phyloP scores from a whole-genome alignment of 1,284 basidiomycete species.

The Pyrrhoderma noxium region DNA sequence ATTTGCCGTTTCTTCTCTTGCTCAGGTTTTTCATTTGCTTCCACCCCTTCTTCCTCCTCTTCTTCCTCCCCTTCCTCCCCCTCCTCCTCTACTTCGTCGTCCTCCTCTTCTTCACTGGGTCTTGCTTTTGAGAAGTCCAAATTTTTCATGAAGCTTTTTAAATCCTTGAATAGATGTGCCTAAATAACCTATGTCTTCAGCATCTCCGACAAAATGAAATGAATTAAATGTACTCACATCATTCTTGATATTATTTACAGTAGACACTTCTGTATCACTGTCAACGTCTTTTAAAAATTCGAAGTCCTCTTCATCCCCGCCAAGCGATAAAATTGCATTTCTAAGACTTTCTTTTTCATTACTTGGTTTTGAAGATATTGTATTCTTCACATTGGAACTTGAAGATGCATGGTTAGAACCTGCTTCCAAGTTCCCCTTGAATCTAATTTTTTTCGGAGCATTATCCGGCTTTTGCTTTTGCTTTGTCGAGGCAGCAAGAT shows the following conservation, averaged over 20 bases:
- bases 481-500: slow-evolving; percentile 1
- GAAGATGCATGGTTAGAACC: no score
- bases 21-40: slow-evolving; percentile 20
- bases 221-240: slow-evolving; percentile 22
- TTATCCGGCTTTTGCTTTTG: not conserved
- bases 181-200: slow-evolving; percentile 19
- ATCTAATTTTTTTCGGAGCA: not conserved
- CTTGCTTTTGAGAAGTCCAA: slow-evolving; percentile 37
- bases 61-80: slow-evolving; percentile 25
- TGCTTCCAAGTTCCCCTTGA: not conserved
- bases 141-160: slow-evolving; percentile 52
- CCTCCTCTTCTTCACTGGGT: slow-evolving; percentile 21
- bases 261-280: slow-evolving; percentile 30
- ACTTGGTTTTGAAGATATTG: slow-evolving; percentile 1
- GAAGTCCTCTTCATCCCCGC: slow-evolving; percentile 45
- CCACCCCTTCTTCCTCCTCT: slow-evolving; percentile 16
- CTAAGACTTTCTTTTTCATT: slow-evolving; percentile 13
- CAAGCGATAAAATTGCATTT: slow-evolving; percentile 36
- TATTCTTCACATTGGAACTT: not conserved
- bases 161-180: slow-evolving; percentile 44
- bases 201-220: not conserved
- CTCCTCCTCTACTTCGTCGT: no score
- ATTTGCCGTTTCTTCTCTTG: slow-evolving; percentile 7
- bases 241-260: slow-evolving; percentile 22
- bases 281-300: slow-evolving; percentile 39